A percentile compares a stretch with the other conserved stretches of the same genome.
Conservation (phyloP, 176 grass and related monocot genomes). For the Triticum timopheevii region DNA sequence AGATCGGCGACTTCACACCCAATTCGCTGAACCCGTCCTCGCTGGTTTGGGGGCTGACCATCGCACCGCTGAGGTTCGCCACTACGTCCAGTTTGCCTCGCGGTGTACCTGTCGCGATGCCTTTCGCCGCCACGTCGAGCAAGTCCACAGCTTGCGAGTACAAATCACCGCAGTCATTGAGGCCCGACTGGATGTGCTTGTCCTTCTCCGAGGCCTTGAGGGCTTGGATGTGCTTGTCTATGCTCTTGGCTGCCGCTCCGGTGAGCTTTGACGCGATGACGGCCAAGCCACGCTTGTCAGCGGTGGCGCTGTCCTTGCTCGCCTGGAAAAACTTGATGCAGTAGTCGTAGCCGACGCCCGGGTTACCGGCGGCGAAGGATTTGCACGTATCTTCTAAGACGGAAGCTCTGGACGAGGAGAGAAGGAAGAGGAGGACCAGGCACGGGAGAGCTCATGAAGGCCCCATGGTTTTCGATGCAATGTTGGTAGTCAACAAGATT, state of each 20-base stretch:
- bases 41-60: constrained; percentile 37
- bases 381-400: constrained; percentile 63
- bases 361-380: constrained; percentile 13
- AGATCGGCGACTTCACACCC: constrained; percentile 26
- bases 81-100: constrained; percentile 1
- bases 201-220: constrained; percentile 42
- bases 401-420: constrained; percentile 17
- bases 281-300: constrained; percentile 53
- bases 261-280: constrained; percentile 32
- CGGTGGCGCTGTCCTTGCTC: constrained; percentile 15
- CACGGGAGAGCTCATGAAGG: neutral
- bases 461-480: neutral
- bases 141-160: constrained; percentile 38
- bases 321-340: constrained; percentile 57
- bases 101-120: neutral
- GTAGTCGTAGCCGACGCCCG: constrained; percentile 36
- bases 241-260: neutral
- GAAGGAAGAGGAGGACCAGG: constrained; percentile 29
- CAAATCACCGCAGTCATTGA: constrained; percentile 30
- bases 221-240: constrained; percentile 10
- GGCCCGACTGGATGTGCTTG: neutral
- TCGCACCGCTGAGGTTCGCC: constrained; percentile 25
- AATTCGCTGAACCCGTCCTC: constrained; percentile 45
- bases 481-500: no score
- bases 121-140: constrained; percentile 15